phyloP scores from a whole-genome alignment of 2,329 filamentous ascomycete genomes.

The Cordyceps javanica region DNA sequence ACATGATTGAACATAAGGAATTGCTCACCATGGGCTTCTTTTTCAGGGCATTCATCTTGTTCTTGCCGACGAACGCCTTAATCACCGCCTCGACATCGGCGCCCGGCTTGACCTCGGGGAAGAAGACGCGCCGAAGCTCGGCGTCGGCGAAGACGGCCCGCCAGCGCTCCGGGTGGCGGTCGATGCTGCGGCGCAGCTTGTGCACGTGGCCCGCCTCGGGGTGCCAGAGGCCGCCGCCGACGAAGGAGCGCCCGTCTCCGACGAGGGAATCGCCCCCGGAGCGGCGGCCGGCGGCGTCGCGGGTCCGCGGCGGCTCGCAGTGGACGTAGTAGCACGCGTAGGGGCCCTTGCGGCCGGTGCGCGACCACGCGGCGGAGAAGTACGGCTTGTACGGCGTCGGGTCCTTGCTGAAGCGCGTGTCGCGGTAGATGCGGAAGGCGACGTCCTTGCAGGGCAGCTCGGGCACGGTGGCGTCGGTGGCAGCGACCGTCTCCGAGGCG shows the following conservation, averaged over 20 bases:
- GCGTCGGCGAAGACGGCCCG: conserved; percentile 52
- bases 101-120: conserved; percentile 35
- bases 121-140: conserved; percentile 58
- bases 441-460: conserved; percentile 82
- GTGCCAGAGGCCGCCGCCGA: conserved; percentile 79
- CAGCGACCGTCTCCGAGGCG: conserved; percentile 63
- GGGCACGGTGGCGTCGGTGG: conserved; percentile 74
- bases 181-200: conserved; percentile 66
- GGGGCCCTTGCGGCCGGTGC: conserved; percentile 78
- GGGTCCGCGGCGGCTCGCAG: conserved; percentile 58
- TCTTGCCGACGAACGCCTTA: conserved; percentile 63
- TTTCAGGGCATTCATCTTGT: conserved; percentile 72
- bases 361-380: conserved; percentile 81
- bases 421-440: conserved; percentile 81
- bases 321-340: conserved; percentile 89
- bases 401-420: conserved; percentile 78
- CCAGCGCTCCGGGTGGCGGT: conserved; percentile 64
- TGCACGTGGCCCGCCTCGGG: conserved; percentile 63
- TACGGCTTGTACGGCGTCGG: conserved; percentile 86
- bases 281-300: conserved; percentile 21
- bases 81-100: conserved; percentile 49
- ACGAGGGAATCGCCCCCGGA: too few species aligned
- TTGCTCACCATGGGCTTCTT: conserved; percentile 69
- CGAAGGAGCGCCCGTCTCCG: too few species aligned
- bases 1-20: too few species aligned